Evolutionary conservation across 768 basidiomycete genomes (phyloP).

Genomic region (Myochromella boudieri): DNA sequence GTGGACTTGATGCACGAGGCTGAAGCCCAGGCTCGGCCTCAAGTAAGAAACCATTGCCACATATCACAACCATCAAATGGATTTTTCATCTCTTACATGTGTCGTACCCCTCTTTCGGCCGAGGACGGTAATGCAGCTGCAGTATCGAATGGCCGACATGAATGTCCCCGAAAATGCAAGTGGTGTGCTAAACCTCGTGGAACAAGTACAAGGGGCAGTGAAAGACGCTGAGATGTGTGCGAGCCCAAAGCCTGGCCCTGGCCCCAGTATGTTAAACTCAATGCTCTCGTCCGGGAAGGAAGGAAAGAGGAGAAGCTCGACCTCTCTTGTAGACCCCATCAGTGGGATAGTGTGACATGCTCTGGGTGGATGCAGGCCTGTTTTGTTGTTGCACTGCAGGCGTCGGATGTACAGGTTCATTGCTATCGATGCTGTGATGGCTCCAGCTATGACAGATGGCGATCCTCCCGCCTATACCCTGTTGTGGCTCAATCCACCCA

Average conservation of each 20-base stretch:
- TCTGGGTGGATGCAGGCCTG: constrained; percentile 47
- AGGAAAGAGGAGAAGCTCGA: background rate
- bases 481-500: too few relatives aligned
- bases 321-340: constrained; percentile 40
- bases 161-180: constrained; percentile 87
- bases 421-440: constrained; percentile 82
- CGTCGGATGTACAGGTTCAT: constrained; percentile 96
- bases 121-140: constrained; percentile 81
- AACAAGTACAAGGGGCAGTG: constrained; percentile 57
- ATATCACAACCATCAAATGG: constrained; percentile 48
- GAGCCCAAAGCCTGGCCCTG: too few relatives aligned
- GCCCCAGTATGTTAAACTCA: too few relatives aligned
- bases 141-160: constrained; percentile 97
- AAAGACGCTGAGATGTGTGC: constrained; percentile 29
- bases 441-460: constrained; percentile 69
- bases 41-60: too few relatives aligned
- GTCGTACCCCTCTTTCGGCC: constrained; percentile 54
- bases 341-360: constrained; percentile 61
- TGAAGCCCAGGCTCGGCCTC: background rate
- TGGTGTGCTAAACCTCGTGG: constrained; percentile 72
- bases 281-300: too few relatives aligned
- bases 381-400: constrained; percentile 89
- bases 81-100: constrained; percentile 69
- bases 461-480: too few relatives aligned
- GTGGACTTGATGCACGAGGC: constrained; percentile 14